Base-by-base conservation (phyloP, 2,329 filamentous ascomycete genomes). In the Sordariomycetes sp. region DNA sequence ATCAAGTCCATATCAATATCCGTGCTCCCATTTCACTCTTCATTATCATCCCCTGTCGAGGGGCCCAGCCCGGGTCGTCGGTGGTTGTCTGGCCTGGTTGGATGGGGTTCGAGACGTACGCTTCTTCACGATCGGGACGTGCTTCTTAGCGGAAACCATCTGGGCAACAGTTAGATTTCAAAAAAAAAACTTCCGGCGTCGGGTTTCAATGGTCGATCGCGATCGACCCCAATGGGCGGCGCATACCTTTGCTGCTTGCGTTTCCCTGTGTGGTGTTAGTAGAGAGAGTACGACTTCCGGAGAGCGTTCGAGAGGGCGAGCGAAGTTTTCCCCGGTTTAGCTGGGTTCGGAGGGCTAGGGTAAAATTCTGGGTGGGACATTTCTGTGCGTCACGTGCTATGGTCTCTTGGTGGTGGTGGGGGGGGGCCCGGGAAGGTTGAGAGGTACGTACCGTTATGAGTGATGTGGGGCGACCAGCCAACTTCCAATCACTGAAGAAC, bases 41-140 rank as follows among this genome's bases (percentile, higher is more conserved):
- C 48, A 12, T 15, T 39, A 32, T 20, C n/a, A 39, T 24, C 20
- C 34, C 13, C 36, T 6, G 36, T 15, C 7, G 22, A 48, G n/a
- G 25, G 56, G 17, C 28, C 12, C 6, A 20, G 12, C 20, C 20
- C 28, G 28, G 35, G 36, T 52, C 8, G 22, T 57, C 55, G n/a
- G 51, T 53, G 24, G 50, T n/a, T n/a, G n/a, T n/a, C n/a, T 50
- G 45, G 24, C 57, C 55, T 42, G 54, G 52, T 60, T 52, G 54
- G 28, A 34, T 61, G 52, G 35, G 35, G 20, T 20, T 50, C 60
- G 64, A 66, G 71, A 90, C 90, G 74, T 92, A 95, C 90, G 90
- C 90, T 99, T 99, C 90, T 99, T 99, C 74, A 99, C 89, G 84
- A 99, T 99, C 72, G 91, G 87, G 74, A 97, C 85, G 80, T 97